These are phyloP conservation scores for Mortierella claussenii DNA, from an alignment of 192 early-diverging fungal species.

Conservation along the genomic window DNA sequence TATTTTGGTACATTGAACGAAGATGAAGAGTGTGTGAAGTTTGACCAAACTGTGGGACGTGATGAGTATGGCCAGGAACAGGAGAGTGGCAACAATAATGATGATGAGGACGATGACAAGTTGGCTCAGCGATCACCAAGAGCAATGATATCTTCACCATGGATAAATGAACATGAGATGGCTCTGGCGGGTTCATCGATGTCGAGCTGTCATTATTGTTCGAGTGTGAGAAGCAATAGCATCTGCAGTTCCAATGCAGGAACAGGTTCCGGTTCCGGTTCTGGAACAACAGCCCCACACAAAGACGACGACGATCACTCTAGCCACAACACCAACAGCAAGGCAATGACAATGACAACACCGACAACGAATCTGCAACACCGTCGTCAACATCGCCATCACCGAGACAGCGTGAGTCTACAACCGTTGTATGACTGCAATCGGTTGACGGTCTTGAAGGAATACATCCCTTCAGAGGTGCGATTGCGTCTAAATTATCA, in stretches of 20 bases:
- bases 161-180: constrained; percentile 5
- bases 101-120: constrained; percentile 1
- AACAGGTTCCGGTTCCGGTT: neutral
- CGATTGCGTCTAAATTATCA: constrained; percentile 37
- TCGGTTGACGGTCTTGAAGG: constrained; percentile 17
- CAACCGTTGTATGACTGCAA: constrained; percentile 17
- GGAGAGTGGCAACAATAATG: neutral
- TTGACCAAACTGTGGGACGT: constrained; percentile 2
- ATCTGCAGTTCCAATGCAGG: constrained; percentile 22
- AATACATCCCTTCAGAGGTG: constrained; percentile 31
- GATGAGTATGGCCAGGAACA: neutral
- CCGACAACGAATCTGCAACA: neutral
- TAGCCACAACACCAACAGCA: too few species aligned
- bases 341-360: constrained; percentile 1
- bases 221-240: constrained; percentile 31
- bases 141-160: neutral
- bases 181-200: constrained; percentile 6
- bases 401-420: constrained; percentile 7
- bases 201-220: constrained; percentile 25
- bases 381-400: neutral
- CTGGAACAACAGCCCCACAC: neutral
- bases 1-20: constrained; percentile 32
- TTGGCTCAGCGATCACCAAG: too few species aligned
- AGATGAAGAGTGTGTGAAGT: constrained; percentile 6
- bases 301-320: too few species aligned